These are phyloP conservation scores for Huntiella omanensis DNA, from an alignment of 2,329 filamentous ascomycete genomes.

Conservation along the genomic window DNA sequence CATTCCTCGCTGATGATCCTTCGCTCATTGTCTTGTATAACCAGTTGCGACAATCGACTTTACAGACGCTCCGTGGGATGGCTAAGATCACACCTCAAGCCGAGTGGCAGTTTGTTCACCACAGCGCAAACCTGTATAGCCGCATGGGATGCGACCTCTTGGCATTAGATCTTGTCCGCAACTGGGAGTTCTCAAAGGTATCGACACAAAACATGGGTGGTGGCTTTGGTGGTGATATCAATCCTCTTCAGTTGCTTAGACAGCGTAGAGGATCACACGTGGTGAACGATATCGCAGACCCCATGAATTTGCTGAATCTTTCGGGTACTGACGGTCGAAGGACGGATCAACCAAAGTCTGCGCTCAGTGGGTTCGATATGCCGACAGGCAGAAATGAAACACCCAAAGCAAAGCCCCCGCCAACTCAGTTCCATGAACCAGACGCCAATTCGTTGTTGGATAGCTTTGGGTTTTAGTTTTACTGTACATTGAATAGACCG, in stretches of 20 bases:
- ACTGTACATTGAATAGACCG: neutral
- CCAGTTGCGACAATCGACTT: conserved; percentile 61
- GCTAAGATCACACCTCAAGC: conserved; percentile 58
- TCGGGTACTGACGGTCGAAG: conserved; percentile 15
- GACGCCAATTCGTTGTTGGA: conserved; percentile 75
- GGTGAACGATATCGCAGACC: conserved; percentile 46
- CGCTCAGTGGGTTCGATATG: neutral
- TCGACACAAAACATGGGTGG: conserved; percentile 10
- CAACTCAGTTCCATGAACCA: conserved; percentile 81
- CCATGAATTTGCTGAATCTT: conserved; percentile 23
- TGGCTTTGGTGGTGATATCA: conserved; percentile 28
- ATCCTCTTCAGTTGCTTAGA: conserved; percentile 47
- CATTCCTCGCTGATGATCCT: conserved; percentile 80
- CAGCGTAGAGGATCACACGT: conserved; percentile 57
- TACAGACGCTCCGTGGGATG: conserved; percentile 72
- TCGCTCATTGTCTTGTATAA: conserved; percentile 74
- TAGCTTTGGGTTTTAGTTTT: conserved; percentile 65
- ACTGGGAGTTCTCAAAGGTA: conserved; percentile 60
- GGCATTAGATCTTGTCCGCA: conserved; percentile 65
- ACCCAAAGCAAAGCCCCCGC: conserved; percentile 33
- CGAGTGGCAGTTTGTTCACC: conserved; percentile 78
- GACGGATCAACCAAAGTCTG: conserved; percentile 16
- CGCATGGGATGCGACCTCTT: conserved; percentile 88
- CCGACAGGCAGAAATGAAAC: conserved; percentile 16
- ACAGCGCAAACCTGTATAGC: conserved; percentile 67